A percentile compares a stretch with the other conserved stretches of the same genome.
Conservation (phyloP, 352 stramenopile genomes). For the Bremia lactucae region DNA sequence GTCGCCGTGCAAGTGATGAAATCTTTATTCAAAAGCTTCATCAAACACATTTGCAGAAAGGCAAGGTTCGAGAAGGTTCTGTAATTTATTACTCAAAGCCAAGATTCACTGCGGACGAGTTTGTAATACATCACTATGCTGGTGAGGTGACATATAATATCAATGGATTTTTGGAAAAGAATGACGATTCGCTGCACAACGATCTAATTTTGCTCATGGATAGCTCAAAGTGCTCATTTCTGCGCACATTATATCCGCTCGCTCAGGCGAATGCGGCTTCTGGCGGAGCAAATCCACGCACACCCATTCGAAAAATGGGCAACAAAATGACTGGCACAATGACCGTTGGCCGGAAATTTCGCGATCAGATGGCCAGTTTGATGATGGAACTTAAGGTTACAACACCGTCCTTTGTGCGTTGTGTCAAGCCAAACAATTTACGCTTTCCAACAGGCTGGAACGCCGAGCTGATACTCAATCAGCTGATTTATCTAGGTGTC, state of each 20-base stretch:
- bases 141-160: conserved; percentile 94
- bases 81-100: conserved; percentile 80
- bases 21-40: conserved; percentile 90
- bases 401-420: conserved; percentile 83
- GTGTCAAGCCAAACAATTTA: conserved; percentile 89
- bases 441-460: conserved; percentile 83
- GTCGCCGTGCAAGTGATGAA: conserved; percentile 81
- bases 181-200: conserved; percentile 93
- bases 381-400: conserved; percentile 81
- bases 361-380: conserved; percentile 80
- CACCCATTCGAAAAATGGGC: conserved; percentile 58
- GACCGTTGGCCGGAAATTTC: conserved; percentile 86
- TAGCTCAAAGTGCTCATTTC: conserved; percentile 67
- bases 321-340: conserved; percentile 87
- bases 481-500: conserved; percentile 84
- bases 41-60: conserved; percentile 77
- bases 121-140: conserved; percentile 96
- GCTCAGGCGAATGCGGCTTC: conserved; percentile 23
- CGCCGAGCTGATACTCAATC: conserved; percentile 76
- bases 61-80: conserved; percentile 64
- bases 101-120: conserved; percentile 85
- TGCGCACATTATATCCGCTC: conserved; percentile 68
- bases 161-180: conserved; percentile 95
- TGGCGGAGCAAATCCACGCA: conserved; percentile 36
- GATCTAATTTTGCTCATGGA: conserved; percentile 84